phyloP scores from a whole-genome alignment of 108 stramenopile genomes.

The Fistulifera solaris region DNA sequence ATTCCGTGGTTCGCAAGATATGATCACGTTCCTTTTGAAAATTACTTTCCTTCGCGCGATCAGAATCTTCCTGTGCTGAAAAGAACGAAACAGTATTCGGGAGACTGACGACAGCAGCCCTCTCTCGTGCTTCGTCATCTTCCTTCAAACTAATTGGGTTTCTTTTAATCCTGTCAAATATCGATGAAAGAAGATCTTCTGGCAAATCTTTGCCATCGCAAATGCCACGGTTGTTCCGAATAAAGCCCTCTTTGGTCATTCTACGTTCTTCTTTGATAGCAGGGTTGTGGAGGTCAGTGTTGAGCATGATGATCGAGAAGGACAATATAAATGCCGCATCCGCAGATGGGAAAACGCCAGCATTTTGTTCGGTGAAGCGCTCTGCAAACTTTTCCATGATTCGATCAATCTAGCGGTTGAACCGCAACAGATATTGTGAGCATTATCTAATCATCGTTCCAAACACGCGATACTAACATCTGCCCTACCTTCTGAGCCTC shows the following conservation, averaged over 20 bases:
- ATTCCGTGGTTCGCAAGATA: slow-evolving; percentile 87
- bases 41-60: slow-evolving; percentile 71
- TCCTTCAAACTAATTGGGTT: slow-evolving; percentile 95
- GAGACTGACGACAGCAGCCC: slow-evolving; percentile 9
- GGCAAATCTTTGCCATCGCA: slow-evolving; percentile 92
- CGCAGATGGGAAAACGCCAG: slow-evolving; percentile 80
- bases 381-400: slow-evolving; percentile 99
- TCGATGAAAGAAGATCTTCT: slow-evolving; percentile 72
- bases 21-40: slow-evolving; percentile 90
- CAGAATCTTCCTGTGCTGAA: slow-evolving; percentile 60
- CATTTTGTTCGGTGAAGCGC: slow-evolving; percentile 83
- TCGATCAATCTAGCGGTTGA: slow-evolving; percentile 98
- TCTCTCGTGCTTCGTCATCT: slow-evolving; percentile 83
- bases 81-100: slow-evolving; percentile 54
- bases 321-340: slow-evolving; percentile 97
- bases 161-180: slow-evolving; percentile 90
- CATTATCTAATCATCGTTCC: slow-evolving; percentile 2
- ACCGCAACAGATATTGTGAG: too few relatives aligned
- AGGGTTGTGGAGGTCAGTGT: slow-evolving; percentile 98
- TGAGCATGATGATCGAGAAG: slow-evolving; percentile 98
- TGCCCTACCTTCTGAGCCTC: slow-evolving; percentile 91
- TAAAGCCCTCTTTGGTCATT: slow-evolving; percentile 95
- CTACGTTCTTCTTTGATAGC: slow-evolving; percentile 86
- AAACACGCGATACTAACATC: neutral
- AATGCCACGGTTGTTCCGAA: slow-evolving; percentile 94